phyloP scores from a whole-genome alignment of 106 monocot species.

The Dioscorea zingiberensis region DNA sequence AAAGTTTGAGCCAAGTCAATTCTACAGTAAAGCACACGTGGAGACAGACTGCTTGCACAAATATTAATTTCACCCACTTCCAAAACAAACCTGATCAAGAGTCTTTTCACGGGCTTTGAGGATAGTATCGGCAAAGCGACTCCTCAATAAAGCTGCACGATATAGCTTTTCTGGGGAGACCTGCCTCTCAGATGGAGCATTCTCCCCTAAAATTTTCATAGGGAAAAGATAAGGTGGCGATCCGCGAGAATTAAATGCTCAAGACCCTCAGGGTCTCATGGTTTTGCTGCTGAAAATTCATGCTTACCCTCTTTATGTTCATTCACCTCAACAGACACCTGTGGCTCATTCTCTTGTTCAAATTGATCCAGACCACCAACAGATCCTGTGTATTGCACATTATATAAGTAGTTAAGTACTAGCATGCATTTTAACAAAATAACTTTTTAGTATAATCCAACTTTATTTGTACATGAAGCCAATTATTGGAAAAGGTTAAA shows the following conservation, averaged over 20 bases:
- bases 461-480: not conserved
- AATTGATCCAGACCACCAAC: conserved; percentile 22
- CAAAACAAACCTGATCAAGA: conserved; percentile 62
- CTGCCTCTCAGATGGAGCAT: conserved; percentile 70
- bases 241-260: conserved; percentile 29
- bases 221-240: conserved; percentile 26
- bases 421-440: no score
- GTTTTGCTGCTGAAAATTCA: conserved; percentile 23
- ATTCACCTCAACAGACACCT: conserved; percentile 18
- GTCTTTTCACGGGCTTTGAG: conserved; percentile 93
- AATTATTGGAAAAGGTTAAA: not conserved
- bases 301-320: conserved; percentile 73
- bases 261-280: conserved; percentile 7
- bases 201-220: conserved; percentile 58
- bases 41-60: not conserved
- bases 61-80: not conserved
- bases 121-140: conserved; percentile 92
- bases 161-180: conserved; percentile 82
- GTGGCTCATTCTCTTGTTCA: conserved; percentile 21
- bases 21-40: not conserved
- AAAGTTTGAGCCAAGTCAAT: conserved; percentile 7
- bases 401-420: not conserved
- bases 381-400: conserved; percentile 33
- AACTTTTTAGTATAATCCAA: no score
- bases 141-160: conserved; percentile 69